Base-by-base conservation (phyloP, 2,329 filamentous ascomycete genomes). In the Trichoderma aggressivum region DNA sequence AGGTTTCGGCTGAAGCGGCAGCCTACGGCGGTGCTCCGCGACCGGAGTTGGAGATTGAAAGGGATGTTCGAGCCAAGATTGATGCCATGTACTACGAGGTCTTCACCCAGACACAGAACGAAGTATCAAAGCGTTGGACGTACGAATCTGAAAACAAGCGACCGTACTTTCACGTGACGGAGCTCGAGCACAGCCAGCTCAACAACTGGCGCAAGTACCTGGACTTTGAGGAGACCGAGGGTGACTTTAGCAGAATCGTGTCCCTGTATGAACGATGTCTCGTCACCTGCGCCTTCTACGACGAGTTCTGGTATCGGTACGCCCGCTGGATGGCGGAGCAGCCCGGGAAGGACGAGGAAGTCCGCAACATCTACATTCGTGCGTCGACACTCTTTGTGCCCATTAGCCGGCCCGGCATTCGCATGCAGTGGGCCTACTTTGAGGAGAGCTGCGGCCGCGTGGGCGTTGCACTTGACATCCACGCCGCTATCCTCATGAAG, bases 261-360 rank as follows among this genome's bases (percentile, higher is more conserved):
- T 96, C 96, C 78, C 83, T 99, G 36, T 98, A 99, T 79, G 96
- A 99, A 84, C 91, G 96, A 65, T 98, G 94, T 77, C 82, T 99
- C 66, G 93, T 97, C 43, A 95, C 94, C 0, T 97, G 93, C 77
- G 95, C 96, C 18, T 92, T 97, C 75, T 98, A 99, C 79, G 95
- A 98, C 63, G 95, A 98, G 79, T 97, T 98, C 81, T 99, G 96
- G 96, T 90, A 97, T 77, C 92, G 96, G n/a, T 99, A 97, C 81
- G 93, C 92, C 18, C 87, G 95, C 53, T 99, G 96, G 96, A 97
- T 98, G 92, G 86, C 88, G 72, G 89, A 89, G 0, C 93, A 97
- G 78, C 83, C 89, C 2, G 90, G 86, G 75, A 97, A 97, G 80
- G 90, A 94, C 59, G 93, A 98, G 79, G 94, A 98, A 78, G 91